phyloP scores from a whole-genome alignment of 2,329 filamentous ascomycete genomes.

The Colletotrichum limetticola region DNA sequence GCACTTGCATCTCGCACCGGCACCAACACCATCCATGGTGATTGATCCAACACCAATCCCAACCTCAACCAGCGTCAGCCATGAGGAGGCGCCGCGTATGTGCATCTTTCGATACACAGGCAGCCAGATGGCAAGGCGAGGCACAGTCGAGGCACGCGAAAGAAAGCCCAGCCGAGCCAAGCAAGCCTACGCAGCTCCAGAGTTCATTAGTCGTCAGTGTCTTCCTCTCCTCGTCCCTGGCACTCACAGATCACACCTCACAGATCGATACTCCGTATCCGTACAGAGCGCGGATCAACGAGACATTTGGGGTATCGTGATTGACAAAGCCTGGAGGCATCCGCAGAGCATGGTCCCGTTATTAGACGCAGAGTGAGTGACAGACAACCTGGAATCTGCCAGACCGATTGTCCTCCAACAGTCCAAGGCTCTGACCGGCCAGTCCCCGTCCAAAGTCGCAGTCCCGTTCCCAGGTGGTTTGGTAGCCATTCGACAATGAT shows the following conservation, averaged over 20 bases:
- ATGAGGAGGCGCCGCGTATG: background rate
- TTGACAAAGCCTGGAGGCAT: background rate
- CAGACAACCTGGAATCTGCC: background rate
- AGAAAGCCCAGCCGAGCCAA: background rate
- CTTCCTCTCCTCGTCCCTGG: background rate
- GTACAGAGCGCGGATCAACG: no score
- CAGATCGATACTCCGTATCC: no score
- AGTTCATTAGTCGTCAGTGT: background rate
- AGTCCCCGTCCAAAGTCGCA: conserved; percentile 1
- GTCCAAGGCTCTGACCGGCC: background rate
- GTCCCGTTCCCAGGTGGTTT: background rate
- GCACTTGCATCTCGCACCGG: background rate
- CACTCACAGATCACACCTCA: no score
- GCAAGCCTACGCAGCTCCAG: background rate
- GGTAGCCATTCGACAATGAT: background rate
- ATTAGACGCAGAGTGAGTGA: background rate
- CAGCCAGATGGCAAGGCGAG: background rate
- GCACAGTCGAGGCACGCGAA: background rate
- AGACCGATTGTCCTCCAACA: background rate
- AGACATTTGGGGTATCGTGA: no score
- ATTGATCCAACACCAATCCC: background rate
- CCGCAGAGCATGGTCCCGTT: background rate
- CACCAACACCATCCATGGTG: background rate
- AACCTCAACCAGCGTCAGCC: background rate
- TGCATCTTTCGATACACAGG: background rate